Percentiles rank a stretch among this genome's conserved stretches.
phyloP scores from a whole-genome alignment of 768 basidiomycete genomes.

The Tephrocybe sp. region DNA sequence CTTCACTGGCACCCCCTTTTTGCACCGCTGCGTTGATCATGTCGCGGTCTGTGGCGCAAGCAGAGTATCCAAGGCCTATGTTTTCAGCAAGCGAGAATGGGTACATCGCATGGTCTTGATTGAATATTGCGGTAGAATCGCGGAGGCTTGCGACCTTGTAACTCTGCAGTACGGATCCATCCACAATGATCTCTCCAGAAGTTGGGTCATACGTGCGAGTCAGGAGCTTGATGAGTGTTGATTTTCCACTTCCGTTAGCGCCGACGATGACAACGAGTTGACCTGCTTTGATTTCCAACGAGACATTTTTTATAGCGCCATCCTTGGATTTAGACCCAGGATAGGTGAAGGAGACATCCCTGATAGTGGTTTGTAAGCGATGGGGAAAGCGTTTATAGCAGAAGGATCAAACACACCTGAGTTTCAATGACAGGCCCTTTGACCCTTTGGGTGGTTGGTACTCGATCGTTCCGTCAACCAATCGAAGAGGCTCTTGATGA shows the following conservation, averaged over 20 bases:
- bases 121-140: constrained; percentile 43
- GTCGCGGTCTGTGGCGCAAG: constrained; percentile 12
- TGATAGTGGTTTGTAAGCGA: constrained; percentile 22
- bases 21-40: constrained; percentile 29
- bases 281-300: constrained; percentile 43
- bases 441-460: constrained; percentile 21
- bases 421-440: constrained; percentile 27
- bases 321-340: constrained; percentile 35
- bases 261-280: constrained; percentile 58
- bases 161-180: constrained; percentile 35
- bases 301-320: constrained; percentile 38
- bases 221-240: constrained; percentile 49
- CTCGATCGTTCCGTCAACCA: constrained; percentile 23
- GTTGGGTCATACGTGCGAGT: constrained; percentile 48
- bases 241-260: constrained; percentile 55
- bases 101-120: constrained; percentile 47
- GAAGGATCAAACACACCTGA: constrained; percentile 20
- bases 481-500: constrained; percentile 16
- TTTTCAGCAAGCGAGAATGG: constrained; percentile 46
- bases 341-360: constrained; percentile 53
- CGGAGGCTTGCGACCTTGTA: constrained; percentile 43
- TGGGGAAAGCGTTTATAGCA: neutral
- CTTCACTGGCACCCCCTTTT: constrained; percentile 24
- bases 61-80: constrained; percentile 30
- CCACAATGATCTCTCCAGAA: constrained; percentile 41